These are phyloP conservation scores for Castanea crenata DNA, from an alignment of 306 rosid genomes.

Conservation along the genomic window DNA sequence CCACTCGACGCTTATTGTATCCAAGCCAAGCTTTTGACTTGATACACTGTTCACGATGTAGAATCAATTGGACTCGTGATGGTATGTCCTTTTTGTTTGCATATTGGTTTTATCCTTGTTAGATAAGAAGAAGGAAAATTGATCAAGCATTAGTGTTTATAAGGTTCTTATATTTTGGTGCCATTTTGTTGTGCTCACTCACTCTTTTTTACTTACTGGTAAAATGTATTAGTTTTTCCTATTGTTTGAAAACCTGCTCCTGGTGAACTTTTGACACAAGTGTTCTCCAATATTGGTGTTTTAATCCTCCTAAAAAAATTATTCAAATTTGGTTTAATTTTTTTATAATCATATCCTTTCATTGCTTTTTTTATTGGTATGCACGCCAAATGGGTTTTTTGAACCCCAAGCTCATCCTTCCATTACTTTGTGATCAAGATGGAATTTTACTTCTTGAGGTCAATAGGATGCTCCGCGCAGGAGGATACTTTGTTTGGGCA, in stretches of 20 bases:
- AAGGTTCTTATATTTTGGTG: not conserved
- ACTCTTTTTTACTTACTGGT: not conserved
- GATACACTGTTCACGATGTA: slow-evolving; percentile 92
- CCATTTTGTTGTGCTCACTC: not conserved
- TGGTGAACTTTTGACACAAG: not conserved
- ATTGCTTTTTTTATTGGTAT: too few relatives aligned
- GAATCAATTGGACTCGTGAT: slow-evolving; percentile 93
- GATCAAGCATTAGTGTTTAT: slow-evolving; percentile 5
- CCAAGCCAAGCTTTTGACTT: slow-evolving; percentile 95
- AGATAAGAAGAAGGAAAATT: not conserved
- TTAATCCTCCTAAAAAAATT: not conserved
- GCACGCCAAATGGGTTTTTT: not conserved
- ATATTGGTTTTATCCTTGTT: not conserved
- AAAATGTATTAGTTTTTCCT: not conserved
- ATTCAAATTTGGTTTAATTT: not conserved
- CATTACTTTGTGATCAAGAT: slow-evolving; percentile 56
- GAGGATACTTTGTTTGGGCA: slow-evolving; percentile 99
- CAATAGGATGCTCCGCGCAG: slow-evolving; percentile 87
- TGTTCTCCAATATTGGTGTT: not conserved
- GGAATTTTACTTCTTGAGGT: slow-evolving; percentile 94
- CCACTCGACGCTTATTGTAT: slow-evolving; percentile 77
- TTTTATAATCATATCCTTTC: not conserved
- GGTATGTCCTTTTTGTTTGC: slow-evolving; percentile 44
- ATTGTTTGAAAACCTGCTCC: not conserved
- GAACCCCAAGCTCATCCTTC: slow-evolving; percentile 10